These are phyloP conservation scores for Fragaria nilgerrensis DNA, from an alignment of 306 rosid genomes.

Conservation along the genomic window DNA sequence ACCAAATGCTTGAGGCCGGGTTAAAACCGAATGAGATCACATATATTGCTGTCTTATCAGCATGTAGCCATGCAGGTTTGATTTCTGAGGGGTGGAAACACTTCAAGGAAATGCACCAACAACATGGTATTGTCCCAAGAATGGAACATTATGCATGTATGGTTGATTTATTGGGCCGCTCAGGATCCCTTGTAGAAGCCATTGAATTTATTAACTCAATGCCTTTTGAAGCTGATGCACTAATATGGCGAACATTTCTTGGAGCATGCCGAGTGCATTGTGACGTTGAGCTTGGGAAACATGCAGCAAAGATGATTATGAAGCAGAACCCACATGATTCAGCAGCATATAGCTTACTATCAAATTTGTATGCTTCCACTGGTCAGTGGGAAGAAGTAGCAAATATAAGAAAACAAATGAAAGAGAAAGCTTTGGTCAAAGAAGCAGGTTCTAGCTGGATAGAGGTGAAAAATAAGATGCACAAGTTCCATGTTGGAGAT, in stretches of 20 bases:
- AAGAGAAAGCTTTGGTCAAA: slow-evolving; percentile 20
- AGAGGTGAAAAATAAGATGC: slow-evolving; percentile 17
- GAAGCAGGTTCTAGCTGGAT: slow-evolving; percentile 31
- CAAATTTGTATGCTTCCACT: slow-evolving; percentile 22
- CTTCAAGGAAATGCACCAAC: slow-evolving; percentile 26
- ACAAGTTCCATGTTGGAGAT: slow-evolving; percentile 31
- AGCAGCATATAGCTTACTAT: slow-evolving; percentile 22
- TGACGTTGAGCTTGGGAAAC: slow-evolving; percentile 25
- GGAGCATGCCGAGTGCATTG: slow-evolving; percentile 27
- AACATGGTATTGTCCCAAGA: slow-evolving; percentile 27
- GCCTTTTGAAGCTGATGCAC: slow-evolving; percentile 35
- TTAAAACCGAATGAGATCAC: slow-evolving; percentile 27
- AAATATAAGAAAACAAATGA: slow-evolving; percentile 23
- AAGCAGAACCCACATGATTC: slow-evolving; percentile 25
- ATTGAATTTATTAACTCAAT: slow-evolving; percentile 28
- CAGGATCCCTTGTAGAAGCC: slow-evolving; percentile 31
- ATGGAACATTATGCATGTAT: slow-evolving; percentile 44
- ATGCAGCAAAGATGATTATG: slow-evolving; percentile 22
- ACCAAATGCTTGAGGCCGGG: slow-evolving; percentile 21
- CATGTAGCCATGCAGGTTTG: slow-evolving; percentile 36
- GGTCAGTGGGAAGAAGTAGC: slow-evolving; percentile 29
- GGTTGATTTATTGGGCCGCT: slow-evolving; percentile 35
- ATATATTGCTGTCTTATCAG: slow-evolving; percentile 27
- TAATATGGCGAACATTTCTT: slow-evolving; percentile 37
- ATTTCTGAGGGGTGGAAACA: slow-evolving; percentile 30